These are phyloP conservation scores for Ramaria rubella DNA, from an alignment of 768 basidiomycete species.

Conservation along the genomic window DNA sequence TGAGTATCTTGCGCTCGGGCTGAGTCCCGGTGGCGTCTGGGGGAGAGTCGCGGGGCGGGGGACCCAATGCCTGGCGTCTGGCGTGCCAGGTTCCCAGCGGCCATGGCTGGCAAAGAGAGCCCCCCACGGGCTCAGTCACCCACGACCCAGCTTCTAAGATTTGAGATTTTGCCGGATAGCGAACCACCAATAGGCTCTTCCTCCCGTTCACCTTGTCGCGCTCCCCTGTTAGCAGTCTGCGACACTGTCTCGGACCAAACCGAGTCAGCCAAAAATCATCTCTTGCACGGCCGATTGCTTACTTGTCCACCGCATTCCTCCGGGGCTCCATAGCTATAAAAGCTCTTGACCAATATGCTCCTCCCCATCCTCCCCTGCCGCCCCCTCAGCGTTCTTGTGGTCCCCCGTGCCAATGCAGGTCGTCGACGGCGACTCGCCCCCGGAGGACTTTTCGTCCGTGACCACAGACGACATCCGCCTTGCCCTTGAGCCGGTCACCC, in stretches of 20 bases:
- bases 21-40: not conserved
- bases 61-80: not conserved
- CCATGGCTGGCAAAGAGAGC: too few relatives aligned
- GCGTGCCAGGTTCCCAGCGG: not conserved
- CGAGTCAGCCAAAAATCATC: not conserved
- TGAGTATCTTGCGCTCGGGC: not conserved
- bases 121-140: too few relatives aligned
- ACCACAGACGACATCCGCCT: slow-evolving; percentile 33
- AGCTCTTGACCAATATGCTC: not conserved
- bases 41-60: not conserved
- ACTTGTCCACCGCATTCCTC: slow-evolving; percentile 1
- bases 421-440: not conserved
- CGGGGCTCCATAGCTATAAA: not conserved
- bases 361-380: not conserved
- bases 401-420: not conserved
- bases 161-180: not conserved
- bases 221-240: not conserved
- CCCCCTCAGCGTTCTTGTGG: not conserved
- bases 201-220: not conserved
- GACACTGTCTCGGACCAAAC: slow-evolving; percentile 7
- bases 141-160: not conserved
- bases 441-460: not conserved
- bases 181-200: not conserved
- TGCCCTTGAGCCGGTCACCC: slow-evolving; percentile 49
- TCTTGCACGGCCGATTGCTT: not conserved